These are phyloP conservation scores for Euphorbia tirucalli DNA, from an alignment of 345 rosid species.

Conservation along the genomic window DNA sequence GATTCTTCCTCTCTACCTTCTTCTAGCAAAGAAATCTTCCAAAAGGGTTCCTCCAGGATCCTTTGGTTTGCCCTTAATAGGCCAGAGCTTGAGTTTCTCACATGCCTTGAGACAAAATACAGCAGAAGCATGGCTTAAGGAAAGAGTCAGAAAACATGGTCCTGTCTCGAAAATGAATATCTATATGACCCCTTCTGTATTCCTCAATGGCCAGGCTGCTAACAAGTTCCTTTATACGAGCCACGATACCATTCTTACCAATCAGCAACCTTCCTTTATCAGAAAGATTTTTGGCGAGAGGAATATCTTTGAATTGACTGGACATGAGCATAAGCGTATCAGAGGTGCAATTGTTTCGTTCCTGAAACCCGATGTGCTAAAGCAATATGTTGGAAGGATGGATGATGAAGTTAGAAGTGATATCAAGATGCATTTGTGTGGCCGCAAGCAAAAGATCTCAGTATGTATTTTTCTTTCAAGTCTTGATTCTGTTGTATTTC, in stretches of 20 bases:
- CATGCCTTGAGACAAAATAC: slow-evolving; percentile 22
- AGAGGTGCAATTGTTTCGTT: too few relatives aligned
- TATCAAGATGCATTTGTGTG: too few relatives aligned
- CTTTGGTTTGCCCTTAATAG: too few relatives aligned
- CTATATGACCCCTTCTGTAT: slow-evolving; percentile 24
- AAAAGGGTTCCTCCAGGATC: too few relatives aligned
- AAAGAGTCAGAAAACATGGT: slow-evolving; percentile 32
- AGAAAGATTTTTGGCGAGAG: slow-evolving; percentile 23
- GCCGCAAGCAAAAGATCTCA: slow-evolving; percentile 26
- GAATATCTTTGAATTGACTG: slow-evolving; percentile 31
- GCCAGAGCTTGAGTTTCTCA: too few relatives aligned
- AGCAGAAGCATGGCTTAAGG: slow-evolving; percentile 33
- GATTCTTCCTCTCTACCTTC: too few relatives aligned
- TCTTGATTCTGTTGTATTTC: too few relatives aligned
- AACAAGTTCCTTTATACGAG: slow-evolving; percentile 1
- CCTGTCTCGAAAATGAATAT: slow-evolving; percentile 37
- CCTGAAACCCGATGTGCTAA: too few relatives aligned
- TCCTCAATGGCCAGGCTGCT: slow-evolving; percentile 37
- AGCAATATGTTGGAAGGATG: too few relatives aligned
- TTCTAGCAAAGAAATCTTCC: too few relatives aligned
- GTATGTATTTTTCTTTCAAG: slow-evolving; percentile 4
- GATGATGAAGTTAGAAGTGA: too few relatives aligned
- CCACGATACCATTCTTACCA: slow-evolving; percentile 7
- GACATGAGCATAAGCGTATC: too few relatives aligned
- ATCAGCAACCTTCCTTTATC: slow-evolving; percentile 18